Conservation (phyloP, 805 yeast genomes). For the Metschnikowia vanudenii region DNA sequence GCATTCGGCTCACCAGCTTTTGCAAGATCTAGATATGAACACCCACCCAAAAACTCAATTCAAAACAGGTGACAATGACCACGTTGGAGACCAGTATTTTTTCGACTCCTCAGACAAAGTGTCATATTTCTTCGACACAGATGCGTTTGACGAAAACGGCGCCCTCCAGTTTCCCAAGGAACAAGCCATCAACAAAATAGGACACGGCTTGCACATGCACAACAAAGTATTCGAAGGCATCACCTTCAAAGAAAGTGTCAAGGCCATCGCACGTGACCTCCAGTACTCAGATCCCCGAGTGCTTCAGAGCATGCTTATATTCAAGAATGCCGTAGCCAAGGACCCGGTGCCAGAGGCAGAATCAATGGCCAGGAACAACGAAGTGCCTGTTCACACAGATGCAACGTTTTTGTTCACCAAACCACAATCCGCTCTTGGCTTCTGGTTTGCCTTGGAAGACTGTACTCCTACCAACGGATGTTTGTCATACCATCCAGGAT, state of each 20-base stretch:
- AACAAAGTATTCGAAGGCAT: conserved; percentile 48
- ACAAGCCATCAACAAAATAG: conserved; percentile 69
- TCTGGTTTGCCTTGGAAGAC: conserved; percentile 79
- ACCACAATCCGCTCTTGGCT: conserved; percentile 72
- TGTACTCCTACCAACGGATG: conserved; percentile 70
- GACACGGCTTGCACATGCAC: conserved; percentile 69
- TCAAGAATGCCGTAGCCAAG: conserved; percentile 58
- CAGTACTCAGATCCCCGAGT: conserved; percentile 65
- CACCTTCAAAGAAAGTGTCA: conserved; percentile 52
- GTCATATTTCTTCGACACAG: conserved; percentile 67
- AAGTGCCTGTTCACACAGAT: conserved; percentile 78
- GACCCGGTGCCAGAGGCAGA: conserved; percentile 4
- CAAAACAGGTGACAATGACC: conserved; percentile 57
- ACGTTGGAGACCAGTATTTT: conserved; percentile 73
- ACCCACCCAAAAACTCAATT: conserved; percentile 70
- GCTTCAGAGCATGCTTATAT: conserved; percentile 74
- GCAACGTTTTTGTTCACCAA: conserved; percentile 69
- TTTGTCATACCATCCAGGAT: conserved; percentile 64
- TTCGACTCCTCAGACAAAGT: conserved; percentile 67
- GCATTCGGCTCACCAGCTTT: conserved; percentile 42
- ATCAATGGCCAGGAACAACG: conserved; percentile 38
- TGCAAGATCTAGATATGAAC: conserved; percentile 48
- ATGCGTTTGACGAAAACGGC: conserved; percentile 59
- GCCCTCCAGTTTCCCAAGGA: conserved; percentile 51
- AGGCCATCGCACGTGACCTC: conserved; percentile 51